Evolutionary conservation across 164 flowering plant species (phyloP).

Genomic region (Chloranthus sessilifolius): DNA sequence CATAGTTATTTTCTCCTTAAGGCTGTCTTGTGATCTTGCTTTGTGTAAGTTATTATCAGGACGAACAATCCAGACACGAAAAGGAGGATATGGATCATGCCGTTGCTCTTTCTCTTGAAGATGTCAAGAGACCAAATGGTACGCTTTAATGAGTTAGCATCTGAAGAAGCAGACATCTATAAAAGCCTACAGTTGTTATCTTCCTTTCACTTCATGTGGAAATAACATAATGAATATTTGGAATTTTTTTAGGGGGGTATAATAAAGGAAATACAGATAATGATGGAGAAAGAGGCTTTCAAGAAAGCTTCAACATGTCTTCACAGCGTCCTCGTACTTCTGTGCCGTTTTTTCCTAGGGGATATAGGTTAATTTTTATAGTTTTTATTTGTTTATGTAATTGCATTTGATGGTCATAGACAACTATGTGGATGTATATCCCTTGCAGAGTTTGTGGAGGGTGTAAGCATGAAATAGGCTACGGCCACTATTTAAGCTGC

Average conservation of each 20-base stretch:
- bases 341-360: conserved; percentile 29
- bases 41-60: conserved; percentile 15
- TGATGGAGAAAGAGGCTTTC: conserved; percentile 25
- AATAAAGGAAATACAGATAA: conserved; percentile 20
- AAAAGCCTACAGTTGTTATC: background rate
- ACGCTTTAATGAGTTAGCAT: conserved; percentile 7
- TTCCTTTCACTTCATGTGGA: background rate
- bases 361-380: conserved; percentile 34
- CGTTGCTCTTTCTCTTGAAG: conserved; percentile 73
- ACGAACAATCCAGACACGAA: conserved; percentile 17
- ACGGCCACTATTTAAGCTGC: conserved; percentile 75
- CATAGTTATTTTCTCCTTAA: background rate
- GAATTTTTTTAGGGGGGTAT: conserved; percentile 35
- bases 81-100: conserved; percentile 32
- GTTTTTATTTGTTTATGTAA: background rate
- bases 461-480: conserved; percentile 67
- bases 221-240: background rate
- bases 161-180: background rate
- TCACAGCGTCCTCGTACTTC: conserved; percentile 50
- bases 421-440: background rate
- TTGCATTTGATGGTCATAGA: background rate
- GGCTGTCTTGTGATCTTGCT: conserved; percentile 2
- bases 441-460: conserved; percentile 69
- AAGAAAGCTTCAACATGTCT: conserved; percentile 29
- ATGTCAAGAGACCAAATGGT: conserved; percentile 54